These are phyloP conservation scores for Mycogone perniciosa DNA, from an alignment of 2,329 filamentous ascomycete species.

Conservation along the genomic window DNA sequence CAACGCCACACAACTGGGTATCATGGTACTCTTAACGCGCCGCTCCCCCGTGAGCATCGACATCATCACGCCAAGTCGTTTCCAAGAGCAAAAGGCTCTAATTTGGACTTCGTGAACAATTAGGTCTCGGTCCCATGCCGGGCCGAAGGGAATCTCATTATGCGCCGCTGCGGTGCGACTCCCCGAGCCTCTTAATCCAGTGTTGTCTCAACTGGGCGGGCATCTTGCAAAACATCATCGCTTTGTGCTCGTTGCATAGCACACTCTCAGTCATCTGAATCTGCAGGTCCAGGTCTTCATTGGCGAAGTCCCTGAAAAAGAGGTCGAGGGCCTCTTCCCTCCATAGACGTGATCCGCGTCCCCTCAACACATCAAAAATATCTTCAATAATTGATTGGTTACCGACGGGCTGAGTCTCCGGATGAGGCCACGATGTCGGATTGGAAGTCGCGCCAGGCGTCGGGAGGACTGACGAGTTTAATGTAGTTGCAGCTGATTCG, in stretches of 20 bases:
- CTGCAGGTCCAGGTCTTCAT: conserved; percentile 53
- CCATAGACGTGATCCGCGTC: conserved; percentile 40
- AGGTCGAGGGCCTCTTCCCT: conserved; percentile 53
- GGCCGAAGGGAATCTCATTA: conserved; percentile 1
- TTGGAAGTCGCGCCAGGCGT: background rate
- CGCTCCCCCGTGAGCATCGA: conserved; percentile 9
- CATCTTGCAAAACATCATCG: conserved; percentile 59
- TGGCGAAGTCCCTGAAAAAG: conserved; percentile 52
- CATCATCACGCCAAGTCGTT: conserved; percentile 9
- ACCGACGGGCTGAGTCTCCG: background rate
- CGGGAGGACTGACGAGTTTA: conserved; percentile 25
- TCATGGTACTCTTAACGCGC: conserved; percentile 15
- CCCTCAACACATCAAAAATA: conserved; percentile 35
- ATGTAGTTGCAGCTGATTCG: conserved; percentile 13
- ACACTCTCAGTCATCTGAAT: conserved; percentile 54
- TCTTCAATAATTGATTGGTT: conserved; percentile 28
- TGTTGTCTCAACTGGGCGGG: conserved; percentile 44
- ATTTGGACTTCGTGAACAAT: conserved; percentile 2
- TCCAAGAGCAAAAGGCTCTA: conserved; percentile 4
- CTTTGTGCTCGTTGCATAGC: conserved; percentile 53
- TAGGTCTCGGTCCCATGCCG: background rate
- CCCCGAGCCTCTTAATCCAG: conserved; percentile 49
- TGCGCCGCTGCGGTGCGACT: conserved; percentile 29
- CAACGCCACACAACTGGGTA: conserved; percentile 21
- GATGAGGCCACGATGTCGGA: background rate